Evolutionary conservation across 768 basidiomycete genomes (phyloP).

Genomic region (Fistulinella prunicolor): DNA sequence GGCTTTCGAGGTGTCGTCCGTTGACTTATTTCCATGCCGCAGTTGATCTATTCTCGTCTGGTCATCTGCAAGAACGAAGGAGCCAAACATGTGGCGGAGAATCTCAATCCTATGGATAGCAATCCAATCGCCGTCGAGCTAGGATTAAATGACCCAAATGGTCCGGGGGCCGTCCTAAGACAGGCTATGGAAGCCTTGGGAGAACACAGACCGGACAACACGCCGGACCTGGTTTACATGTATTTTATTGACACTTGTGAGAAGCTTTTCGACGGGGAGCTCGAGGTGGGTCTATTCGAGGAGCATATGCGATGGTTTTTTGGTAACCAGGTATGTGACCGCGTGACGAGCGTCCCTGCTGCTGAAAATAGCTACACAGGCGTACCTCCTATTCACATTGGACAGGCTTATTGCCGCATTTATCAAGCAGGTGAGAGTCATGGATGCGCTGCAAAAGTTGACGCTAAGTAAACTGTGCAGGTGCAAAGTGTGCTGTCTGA

Average conservation of each 20-base stretch:
- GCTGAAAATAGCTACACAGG: conserved; percentile 49
- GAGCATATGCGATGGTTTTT: conserved; percentile 96
- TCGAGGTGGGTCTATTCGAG: conserved; percentile 90
- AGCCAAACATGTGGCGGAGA: conserved; percentile 61
- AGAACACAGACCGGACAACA: conserved; percentile 43
- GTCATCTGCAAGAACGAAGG: conserved; percentile 83
- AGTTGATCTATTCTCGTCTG: conserved; percentile 90
- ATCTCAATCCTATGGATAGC: conserved; percentile 61
- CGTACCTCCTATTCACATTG: conserved; percentile 88
- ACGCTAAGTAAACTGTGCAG: conserved; percentile 37
- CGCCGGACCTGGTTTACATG: conserved; percentile 74
- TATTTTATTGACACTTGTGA: conserved; percentile 90
- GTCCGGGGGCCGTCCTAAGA: conserved; percentile 59
- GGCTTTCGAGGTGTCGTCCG: conserved; percentile 3
- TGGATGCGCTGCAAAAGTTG: background rate
- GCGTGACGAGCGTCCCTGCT: background rate
- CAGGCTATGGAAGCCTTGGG: conserved; percentile 65
- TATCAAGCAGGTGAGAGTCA: conserved; percentile 75
- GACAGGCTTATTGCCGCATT: conserved; percentile 89
- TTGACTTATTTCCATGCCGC: conserved; percentile 9
- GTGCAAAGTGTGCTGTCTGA: conserved; percentile 86
- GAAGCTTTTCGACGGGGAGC: conserved; percentile 88
- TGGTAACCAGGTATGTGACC: conserved; percentile 65
- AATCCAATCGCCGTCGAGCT: conserved; percentile 84
- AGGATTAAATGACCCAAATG: conserved; percentile 82